Evolutionary conservation across 192 early-diverging fungal species (phyloP), one percentile per base, ranked within the genome.

Genomic region (Linnemannia hyalina): DNA sequence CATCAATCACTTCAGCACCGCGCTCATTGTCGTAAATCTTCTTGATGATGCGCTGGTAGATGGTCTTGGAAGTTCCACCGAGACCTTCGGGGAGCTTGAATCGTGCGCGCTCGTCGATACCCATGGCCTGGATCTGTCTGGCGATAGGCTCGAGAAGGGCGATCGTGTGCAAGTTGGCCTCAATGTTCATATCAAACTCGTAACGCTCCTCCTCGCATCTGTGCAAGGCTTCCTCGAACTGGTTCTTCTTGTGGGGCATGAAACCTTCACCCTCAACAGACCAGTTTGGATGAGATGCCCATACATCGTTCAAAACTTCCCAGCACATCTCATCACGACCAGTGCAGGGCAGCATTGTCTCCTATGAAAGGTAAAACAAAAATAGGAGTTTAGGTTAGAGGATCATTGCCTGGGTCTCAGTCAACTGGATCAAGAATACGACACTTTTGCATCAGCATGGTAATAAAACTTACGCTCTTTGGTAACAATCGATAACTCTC

Each of bases 141-240:
- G 93, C 95, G 76, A 99, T 97, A 7, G 97, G 97, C 77, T 98
- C 96, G 70, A 99, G 88, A 41, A 99, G 88, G 10, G 94, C 93
- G 88, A 99, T 99, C 4, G 95, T 95, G 41, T 95, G 93, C 74
- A 97, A 80, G 74, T 99, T 99, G 68, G 97, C 95, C 85, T 99
- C 97, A 74, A 99, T 98, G 88, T 98, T 97, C 85, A 99, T 92
- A 82, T 99, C 98, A 91, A 98, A 99, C 81, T 99, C 99, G 46
- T 91, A 93, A 46, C 91, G 89, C 70, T 99, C 98, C 82, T 99
- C 99, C 85, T 99, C 99, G 89, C 94, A 96, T 69, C 95, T 95
- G 91, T 96, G 96, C 87, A 99, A 89, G n/a, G 95, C 94, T 84
- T 99, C 99, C 81, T 99, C 98, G 78, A 92, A 97, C 29, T 91